Base-by-base conservation (phyloP, 495 filamentous ascomycete species). In the Talaromyces borbonicus region DNA sequence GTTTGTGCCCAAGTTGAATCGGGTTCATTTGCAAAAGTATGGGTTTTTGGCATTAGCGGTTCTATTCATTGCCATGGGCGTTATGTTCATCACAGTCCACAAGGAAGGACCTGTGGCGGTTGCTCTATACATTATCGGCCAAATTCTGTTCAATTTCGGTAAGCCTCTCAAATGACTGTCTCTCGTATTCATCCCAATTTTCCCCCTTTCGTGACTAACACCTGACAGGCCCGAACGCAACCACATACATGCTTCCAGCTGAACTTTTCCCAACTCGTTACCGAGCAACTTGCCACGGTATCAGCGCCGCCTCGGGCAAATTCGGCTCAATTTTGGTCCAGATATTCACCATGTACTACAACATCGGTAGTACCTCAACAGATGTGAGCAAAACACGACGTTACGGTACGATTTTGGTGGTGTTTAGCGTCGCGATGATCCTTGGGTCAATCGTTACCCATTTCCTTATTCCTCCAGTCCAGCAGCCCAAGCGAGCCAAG, bases 221-320 rank as follows among this genome's bases (percentile, higher is more conserved):
- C 14, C 7, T 37, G 25, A 23, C 22, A 33, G 19, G 23, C 8
- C 61, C 61, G 9, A 65, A 65, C 38, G 56, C 61, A n/a, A 63
- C 60, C 1, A 63, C 61, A 3, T 65, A 60, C 47, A 61, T 65
- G 58, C 56, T 67, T 24, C 66, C 67, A 4, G 69, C 59, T 19
- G 71, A 74, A 57, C 49, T 69, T 14, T 74, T 72, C 53, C 71
- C 71, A 16, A 71, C 71, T 20, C 64, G 63, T 18, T 70, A 70
- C 49, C 65, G 71, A 22, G 61, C 57, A 43, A 65, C 63, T 1
- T 64, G 59, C 46, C 67, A 73, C 43, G 68, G 69, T 30, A 50
- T 74, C 24, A 58, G 59, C 19, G 69, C 69, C 18, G 71, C 65
- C 11, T 12, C 50, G 19, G 71, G 71, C 42, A 72, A 71, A 52